Percentiles rank a stretch among this genome's conserved stretches.
phyloP scores from a whole-genome alignment of 192 early-diverging fungal genomes.

The Martensiomyces pterosporus region DNA sequence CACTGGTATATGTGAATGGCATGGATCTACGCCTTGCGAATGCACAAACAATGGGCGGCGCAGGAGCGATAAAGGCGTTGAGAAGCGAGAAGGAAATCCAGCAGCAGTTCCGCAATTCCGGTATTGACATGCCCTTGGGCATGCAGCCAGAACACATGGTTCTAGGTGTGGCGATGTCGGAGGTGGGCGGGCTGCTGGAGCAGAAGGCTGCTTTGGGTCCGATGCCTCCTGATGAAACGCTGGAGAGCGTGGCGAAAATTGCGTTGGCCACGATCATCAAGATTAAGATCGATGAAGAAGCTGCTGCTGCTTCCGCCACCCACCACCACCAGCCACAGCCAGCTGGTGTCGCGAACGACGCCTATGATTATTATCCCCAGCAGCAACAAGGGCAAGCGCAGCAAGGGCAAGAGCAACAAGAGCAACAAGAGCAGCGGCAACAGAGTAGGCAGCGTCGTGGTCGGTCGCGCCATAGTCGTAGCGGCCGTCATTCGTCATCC shows the following conservation, averaged over 20 bases:
- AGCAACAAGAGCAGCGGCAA: not conserved
- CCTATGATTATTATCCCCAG: too few species aligned
- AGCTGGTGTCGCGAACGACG: too few species aligned
- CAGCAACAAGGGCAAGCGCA: too few species aligned
- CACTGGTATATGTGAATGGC: constrained; percentile 32
- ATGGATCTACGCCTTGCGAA: constrained; percentile 28
- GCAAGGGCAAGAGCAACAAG: too few species aligned
- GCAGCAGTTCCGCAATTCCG: constrained; percentile 11
- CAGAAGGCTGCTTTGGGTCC: constrained; percentile 18
- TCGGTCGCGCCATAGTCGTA: too few species aligned
- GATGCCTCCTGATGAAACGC: constrained; percentile 27
- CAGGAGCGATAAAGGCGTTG: constrained; percentile 35
- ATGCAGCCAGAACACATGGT: constrained; percentile 36
- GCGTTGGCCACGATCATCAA: constrained; percentile 43
- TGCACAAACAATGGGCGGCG: constrained; percentile 35
- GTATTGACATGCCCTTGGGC: constrained; percentile 17
- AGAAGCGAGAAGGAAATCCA: constrained; percentile 22
- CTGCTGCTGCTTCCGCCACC: too few species aligned
- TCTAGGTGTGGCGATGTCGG: constrained; percentile 35
- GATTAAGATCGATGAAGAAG: constrained; percentile 48
- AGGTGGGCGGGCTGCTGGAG: constrained; percentile 28
- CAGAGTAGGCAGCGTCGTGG: not conserved
- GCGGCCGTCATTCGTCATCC: too few species aligned
- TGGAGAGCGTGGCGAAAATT: constrained; percentile 37
- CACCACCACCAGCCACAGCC: too few species aligned